phyloP scores from a whole-genome alignment of 129 eudicot genomes.

The Flaveria brownii region DNA sequence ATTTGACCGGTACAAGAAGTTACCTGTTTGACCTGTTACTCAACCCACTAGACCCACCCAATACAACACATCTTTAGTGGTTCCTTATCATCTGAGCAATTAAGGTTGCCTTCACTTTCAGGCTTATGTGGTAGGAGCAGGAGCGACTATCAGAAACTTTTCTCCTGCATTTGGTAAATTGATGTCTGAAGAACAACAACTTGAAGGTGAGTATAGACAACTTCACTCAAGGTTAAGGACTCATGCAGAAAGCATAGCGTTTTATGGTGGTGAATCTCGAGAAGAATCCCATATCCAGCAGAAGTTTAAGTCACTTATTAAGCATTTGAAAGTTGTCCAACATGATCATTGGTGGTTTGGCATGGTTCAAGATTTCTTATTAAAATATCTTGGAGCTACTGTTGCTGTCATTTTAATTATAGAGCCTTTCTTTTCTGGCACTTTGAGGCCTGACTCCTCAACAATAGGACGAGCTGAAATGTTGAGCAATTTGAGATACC shows the following conservation, averaged over 20 bases:
- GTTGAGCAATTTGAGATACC: conserved; percentile 98
- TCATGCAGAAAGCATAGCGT: conserved; percentile 97
- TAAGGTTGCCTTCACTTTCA: conserved; percentile 44
- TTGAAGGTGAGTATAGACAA: conserved; percentile 97
- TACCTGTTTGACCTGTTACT: neutral
- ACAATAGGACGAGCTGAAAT: conserved; percentile 97
- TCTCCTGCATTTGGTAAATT: conserved; percentile 95
- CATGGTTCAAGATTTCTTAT: conserved; percentile 94
- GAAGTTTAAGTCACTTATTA: conserved; percentile 70
- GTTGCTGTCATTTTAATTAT: conserved; percentile 96
- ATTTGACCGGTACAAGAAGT: neutral
- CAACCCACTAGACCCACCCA: neutral
- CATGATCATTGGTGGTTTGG: conserved; percentile 99
- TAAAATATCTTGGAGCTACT: conserved; percentile 99
- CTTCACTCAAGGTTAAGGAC: conserved; percentile 96
- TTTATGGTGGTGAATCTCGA: conserved; percentile 94
- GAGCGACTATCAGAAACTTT: conserved; percentile 85
- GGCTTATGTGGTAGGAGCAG: conserved; percentile 99
- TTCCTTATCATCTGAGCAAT: neutral
- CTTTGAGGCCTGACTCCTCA: conserved; percentile 85
- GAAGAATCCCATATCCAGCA: conserved; percentile 96
- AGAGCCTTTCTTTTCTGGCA: conserved; percentile 97
- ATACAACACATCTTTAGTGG: neutral
- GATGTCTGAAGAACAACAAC: conserved; percentile 91
- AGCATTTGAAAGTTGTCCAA: conserved; percentile 76